phyloP scores from a whole-genome alignment of 345 rosid genomes.

The Geranium brycei region DNA sequence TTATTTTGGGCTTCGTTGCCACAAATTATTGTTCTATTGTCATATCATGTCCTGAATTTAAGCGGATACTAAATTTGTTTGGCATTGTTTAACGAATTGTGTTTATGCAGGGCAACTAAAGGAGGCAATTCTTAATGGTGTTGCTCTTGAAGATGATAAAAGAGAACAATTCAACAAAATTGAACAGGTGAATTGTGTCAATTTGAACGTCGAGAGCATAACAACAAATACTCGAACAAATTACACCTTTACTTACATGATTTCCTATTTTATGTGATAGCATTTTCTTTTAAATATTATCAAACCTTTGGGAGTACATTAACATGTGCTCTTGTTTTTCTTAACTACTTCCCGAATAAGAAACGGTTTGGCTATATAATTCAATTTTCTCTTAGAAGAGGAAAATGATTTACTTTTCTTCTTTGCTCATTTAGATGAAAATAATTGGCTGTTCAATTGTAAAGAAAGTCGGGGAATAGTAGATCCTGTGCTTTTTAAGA shows the following conservation, averaged over 20 bases:
- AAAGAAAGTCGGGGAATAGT: not conserved
- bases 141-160: conserved; percentile 76
- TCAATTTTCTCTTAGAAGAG: not conserved
- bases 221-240: not conserved
- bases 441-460: too few species aligned
- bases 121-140: conserved; percentile 86
- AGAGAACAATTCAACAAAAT: conserved; percentile 74
- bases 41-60: not conserved
- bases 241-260: not conserved
- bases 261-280: not conserved
- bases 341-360: not conserved
- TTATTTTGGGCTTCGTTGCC: not conserved
- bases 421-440: not conserved
- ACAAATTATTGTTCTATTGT: too few species aligned
- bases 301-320: not conserved
- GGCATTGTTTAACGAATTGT: conserved; percentile 7
- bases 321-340: not conserved
- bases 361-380: not conserved
- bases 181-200: too few species aligned
- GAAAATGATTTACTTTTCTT: not conserved
- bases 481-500: conserved; percentile 1
- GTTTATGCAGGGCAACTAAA: conserved; percentile 45
- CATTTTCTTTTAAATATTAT: too few species aligned
- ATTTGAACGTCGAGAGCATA: too few species aligned
- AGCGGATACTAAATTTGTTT: conserved; percentile 6